Conservation (phyloP, 2,329 filamentous ascomycete species). For the Rhexocercosporidium sp. region DNA sequence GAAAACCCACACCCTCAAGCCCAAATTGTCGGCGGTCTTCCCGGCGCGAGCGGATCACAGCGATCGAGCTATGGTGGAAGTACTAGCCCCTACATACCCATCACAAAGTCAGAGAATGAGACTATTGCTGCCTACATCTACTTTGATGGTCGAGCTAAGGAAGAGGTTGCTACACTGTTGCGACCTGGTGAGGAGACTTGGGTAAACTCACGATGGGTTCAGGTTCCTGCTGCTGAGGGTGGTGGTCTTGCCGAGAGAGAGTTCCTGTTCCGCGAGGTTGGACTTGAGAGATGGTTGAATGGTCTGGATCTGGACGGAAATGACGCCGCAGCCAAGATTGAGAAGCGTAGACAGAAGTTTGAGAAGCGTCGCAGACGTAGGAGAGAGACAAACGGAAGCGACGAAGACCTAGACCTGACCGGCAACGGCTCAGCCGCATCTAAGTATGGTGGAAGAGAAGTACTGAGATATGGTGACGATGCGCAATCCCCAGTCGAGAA, state of each 20-base stretch:
- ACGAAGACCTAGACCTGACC: constrained; percentile 50
- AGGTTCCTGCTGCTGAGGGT: constrained; percentile 87
- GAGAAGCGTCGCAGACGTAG: constrained; percentile 70
- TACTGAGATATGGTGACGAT: constrained; percentile 82
- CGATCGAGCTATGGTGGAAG: constrained; percentile 55
- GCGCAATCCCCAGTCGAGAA: constrained; percentile 76
- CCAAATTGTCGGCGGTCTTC: constrained; percentile 77
- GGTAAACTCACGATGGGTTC: constrained; percentile 98
- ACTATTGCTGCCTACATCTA: constrained; percentile 99
- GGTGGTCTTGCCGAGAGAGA: constrained; percentile 95
- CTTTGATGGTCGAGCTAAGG: constrained; percentile 93
- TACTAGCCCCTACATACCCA: constrained; percentile 87
- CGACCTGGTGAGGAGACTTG: constrained; percentile 95
- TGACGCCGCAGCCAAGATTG: constrained; percentile 86
- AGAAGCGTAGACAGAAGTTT: constrained; percentile 84
- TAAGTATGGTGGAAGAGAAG: constrained; percentile 47
- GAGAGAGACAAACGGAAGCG: constrained; percentile 55
- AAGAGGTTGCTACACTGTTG: constrained; percentile 94
- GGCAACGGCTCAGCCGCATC: constrained; percentile 37
- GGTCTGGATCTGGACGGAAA: constrained; percentile 93
- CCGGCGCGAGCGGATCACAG: constrained; percentile 56
- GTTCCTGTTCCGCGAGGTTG: constrained; percentile 96
- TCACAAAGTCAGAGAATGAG: constrained; percentile 93
- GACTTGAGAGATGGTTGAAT: constrained; percentile 94
- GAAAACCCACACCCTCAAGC: constrained; percentile 81